Percentiles rank a stretch among this genome's conserved stretches.
phyloP scores from a whole-genome alignment of 108 stramenopile genomes.

The Fragilariopsis cylindrus region DNA sequence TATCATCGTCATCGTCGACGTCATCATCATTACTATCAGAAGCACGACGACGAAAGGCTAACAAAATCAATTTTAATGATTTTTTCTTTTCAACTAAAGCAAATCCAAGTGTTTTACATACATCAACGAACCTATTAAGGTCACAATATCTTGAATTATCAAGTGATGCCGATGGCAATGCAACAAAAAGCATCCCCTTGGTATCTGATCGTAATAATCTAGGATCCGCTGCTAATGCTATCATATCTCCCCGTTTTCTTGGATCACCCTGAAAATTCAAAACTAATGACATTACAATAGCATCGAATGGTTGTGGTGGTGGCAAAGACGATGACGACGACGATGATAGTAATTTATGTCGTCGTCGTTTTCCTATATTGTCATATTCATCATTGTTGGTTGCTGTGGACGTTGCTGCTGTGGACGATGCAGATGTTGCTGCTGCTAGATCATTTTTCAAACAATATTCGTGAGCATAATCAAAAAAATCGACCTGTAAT shows the following conservation, averaged over 20 bases:
- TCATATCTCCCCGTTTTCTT: constrained; percentile 14
- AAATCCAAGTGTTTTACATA: constrained; percentile 6
- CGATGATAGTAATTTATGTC: no score
- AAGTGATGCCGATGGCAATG: constrained; percentile 10
- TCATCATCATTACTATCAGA: no score
- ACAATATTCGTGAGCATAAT: constrained; percentile 16
- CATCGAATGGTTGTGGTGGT: constrained; percentile 9
- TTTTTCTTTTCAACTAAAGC: constrained; percentile 9
- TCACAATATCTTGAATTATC: constrained; percentile 23
- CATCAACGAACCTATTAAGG: constrained; percentile 9
- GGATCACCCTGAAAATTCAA: constrained; percentile 22
- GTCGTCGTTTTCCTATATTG: no score
- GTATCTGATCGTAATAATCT: neutral
- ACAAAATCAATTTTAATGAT: constrained; percentile 16
- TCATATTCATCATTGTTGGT: no score
- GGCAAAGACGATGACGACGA: neutral
- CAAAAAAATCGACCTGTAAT: constrained; percentile 16
- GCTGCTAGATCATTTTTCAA: neutral
- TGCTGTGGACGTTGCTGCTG: no score
- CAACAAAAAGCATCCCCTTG: constrained; percentile 17
- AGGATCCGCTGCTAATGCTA: constrained; percentile 12
- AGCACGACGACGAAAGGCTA: constrained; percentile 11
- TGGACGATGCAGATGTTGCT: neutral
- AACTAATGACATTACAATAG: constrained; percentile 17
- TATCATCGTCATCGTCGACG: neutral